phyloP scores from a whole-genome alignment of 176 grass and related monocot genomes.

The Lolium multiflorum region DNA sequence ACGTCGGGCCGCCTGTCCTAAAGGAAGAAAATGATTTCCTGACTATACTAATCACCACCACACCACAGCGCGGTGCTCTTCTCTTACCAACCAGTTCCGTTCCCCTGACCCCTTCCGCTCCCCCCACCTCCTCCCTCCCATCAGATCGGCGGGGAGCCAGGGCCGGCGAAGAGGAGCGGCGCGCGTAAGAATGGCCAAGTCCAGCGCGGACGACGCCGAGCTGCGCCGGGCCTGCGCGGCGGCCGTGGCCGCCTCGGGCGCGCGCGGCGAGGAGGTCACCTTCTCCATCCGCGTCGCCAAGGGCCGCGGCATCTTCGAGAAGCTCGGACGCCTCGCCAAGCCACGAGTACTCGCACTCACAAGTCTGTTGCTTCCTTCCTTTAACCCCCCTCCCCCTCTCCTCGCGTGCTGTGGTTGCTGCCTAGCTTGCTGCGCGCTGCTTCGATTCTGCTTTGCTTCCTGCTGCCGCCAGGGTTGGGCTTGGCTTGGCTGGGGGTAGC shows the following conservation, averaged over 20 bases:
- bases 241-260: conserved; percentile 71
- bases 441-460: conserved; percentile 14
- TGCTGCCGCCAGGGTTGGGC: not conserved
- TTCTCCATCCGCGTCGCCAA: conserved; percentile 97
- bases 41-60: not conserved
- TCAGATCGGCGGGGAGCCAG: conserved; percentile 49
- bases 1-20: not conserved
- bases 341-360: conserved; percentile 91
- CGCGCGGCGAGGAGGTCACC: conserved; percentile 72
- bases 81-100: not conserved
- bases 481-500: too few species aligned
- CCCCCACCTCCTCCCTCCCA: not conserved
- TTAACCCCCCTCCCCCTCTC: not conserved
- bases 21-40: not conserved
- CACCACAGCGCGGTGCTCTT: not conserved
- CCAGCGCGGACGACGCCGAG: conserved; percentile 86
- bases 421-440: not conserved
- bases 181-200: conserved; percentile 63
- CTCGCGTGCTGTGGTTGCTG: too few species aligned
- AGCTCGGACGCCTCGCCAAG: conserved; percentile 90
- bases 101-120: not conserved
- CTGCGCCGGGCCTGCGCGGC: conserved; percentile 71
- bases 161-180: not conserved
- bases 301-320: conserved; percentile 97
- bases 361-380: conserved; percentile 33